These are phyloP conservation scores for Schizonepeta tenuifolia DNA, from an alignment of 257 asterid genomes.

Conservation along the genomic window DNA sequence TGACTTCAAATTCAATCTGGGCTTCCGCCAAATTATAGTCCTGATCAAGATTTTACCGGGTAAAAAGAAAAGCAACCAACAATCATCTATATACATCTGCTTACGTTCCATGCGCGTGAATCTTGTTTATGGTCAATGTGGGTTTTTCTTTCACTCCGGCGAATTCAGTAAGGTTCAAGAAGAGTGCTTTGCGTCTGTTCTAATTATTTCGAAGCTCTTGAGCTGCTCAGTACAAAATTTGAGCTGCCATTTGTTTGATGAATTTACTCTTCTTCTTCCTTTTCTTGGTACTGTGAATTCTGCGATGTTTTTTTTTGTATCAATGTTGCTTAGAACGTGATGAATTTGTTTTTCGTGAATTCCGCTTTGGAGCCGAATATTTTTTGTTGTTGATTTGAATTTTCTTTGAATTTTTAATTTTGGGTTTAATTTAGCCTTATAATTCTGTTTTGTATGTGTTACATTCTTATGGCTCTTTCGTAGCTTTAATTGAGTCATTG, in stretches of 20 bases:
- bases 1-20: conserved; percentile 28
- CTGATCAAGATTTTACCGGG: conserved; percentile 32
- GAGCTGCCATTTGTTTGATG: conserved; percentile 41
- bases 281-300: conserved; percentile 24
- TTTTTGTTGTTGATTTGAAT: conserved; percentile 20
- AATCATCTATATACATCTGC: background rate
- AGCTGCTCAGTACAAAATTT: conserved; percentile 30
- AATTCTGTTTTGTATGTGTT: conserved; percentile 17
- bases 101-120: conserved; percentile 23
- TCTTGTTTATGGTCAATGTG: conserved; percentile 37
- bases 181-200: conserved; percentile 6
- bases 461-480: background rate
- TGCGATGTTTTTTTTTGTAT: background rate
- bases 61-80: background rate
- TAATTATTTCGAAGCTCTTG: conserved; percentile 7
- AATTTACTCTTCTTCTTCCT: conserved; percentile 17
- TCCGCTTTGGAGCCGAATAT: conserved; percentile 22
- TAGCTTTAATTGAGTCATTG: conserved; percentile 29
- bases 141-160: conserved; percentile 31
- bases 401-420: conserved; percentile 24
- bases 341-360: background rate
- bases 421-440: conserved; percentile 1
- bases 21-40: conserved; percentile 23
- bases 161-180: conserved; percentile 12
- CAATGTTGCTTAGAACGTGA: conserved; percentile 19